Conservation (phyloP, 2,329 filamentous ascomycete species). For the Lasiodiplodia gonubiensis region DNA sequence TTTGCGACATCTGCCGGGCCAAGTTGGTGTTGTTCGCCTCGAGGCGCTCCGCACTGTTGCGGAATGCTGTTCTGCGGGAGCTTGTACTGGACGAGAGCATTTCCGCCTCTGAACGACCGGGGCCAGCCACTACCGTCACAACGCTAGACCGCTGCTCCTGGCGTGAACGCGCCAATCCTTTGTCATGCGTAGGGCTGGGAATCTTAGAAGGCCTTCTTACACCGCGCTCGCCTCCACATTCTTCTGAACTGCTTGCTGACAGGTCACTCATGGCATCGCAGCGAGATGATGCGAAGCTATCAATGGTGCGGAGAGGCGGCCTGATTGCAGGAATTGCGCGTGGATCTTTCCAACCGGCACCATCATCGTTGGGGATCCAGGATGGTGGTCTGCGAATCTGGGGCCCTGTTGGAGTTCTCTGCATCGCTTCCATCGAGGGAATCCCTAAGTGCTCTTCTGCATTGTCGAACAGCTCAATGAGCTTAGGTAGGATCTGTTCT, state of each 20-base stretch:
- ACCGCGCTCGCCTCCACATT: constrained; percentile 2
- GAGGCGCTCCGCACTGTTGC: constrained; percentile 15
- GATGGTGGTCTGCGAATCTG: constrained; percentile 23
- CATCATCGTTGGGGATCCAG: constrained; percentile 21
- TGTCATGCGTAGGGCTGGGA: constrained; percentile 20
- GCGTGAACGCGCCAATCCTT: constrained; percentile 9
- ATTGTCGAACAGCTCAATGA: constrained; percentile 42
- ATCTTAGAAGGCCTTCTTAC: constrained; percentile 14
- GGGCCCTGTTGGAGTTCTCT: constrained; percentile 16
- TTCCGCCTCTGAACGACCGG: constrained; percentile 2
- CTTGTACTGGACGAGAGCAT: constrained; percentile 27
- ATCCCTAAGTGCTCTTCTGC: constrained; percentile 22
- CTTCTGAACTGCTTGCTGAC: constrained; percentile 24
- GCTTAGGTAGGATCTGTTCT: constrained; percentile 39
- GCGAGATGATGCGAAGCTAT: constrained; percentile 9
- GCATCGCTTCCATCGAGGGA: not conserved
- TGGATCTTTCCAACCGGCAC: not conserved
- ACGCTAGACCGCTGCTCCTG: constrained; percentile 21
- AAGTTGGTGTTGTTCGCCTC: not conserved
- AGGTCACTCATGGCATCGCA: constrained; percentile 16
- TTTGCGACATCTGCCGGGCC: not conserved
- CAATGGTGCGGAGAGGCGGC: constrained; percentile 13
- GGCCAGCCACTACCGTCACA: constrained; percentile 3
- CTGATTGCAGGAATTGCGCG: constrained; percentile 7
- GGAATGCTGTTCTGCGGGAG: constrained; percentile 20